Base-by-base conservation (phyloP, 139 green algal species). In the Closterium sp. region DNA sequence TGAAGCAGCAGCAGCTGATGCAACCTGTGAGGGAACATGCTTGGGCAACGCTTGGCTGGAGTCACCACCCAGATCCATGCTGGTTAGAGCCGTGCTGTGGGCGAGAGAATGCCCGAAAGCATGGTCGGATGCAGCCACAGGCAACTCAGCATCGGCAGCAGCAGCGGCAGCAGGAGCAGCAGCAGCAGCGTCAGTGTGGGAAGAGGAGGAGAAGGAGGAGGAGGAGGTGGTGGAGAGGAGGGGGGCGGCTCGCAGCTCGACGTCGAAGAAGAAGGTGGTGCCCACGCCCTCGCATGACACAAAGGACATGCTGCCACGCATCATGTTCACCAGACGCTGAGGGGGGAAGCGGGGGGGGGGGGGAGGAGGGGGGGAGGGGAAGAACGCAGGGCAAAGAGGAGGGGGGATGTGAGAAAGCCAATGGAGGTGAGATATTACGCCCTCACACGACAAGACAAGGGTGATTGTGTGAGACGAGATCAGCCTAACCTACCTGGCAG, bases 261-360 rank as follows among this genome's bases (percentile, higher is more conserved):
- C 64, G 91, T 93, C 91, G 34, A 93, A 93, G 87, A 90, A 93
- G 87, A 93, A 93, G 21, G 32, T 93, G 55, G 88, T 92, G 32
- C 91, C 91, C 16, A 93, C 66, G 66, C 86, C 86, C n/a, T 34
- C 33, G 9, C 33, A 33, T 10, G 33, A 87, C 16, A 81, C 32
- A n/a, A 93, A 93, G 0, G 87, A 90, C 87, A 93, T 88, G 36
- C 34, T 30, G 32, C 91, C 91, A 28, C 91, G 25, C 91, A 93
- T 93, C 30, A 93, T 66, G 16, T 23, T 31, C 31, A 93, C 91
- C n/a, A 93, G 38, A 9, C 64, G 88, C 66, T 93, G 91, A 93
- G 87, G 91, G 90, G 55, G 55, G 55, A 16, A 76, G 6, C 55
- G 55, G 12, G 55, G 25, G 55, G 36, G n/a, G n/a, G n/a, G n/a